These are phyloP conservation scores for Tulasnella sp. DNA, from an alignment of 768 basidiomycete genomes.

Conservation along the genomic window DNA sequence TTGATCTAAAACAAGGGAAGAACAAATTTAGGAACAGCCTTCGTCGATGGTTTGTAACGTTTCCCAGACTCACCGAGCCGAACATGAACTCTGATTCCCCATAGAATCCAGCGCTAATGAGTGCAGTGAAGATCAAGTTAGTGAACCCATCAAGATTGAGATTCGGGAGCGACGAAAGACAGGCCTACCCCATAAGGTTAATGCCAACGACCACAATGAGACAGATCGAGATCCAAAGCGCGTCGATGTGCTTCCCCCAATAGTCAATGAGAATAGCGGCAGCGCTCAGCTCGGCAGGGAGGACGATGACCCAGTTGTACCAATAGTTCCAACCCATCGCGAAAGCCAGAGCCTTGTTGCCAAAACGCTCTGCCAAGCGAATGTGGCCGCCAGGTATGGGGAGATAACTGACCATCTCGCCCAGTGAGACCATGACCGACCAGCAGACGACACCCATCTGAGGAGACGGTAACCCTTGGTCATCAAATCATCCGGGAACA, in stretches of 20 bases:
- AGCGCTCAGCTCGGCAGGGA: conserved; percentile 17
- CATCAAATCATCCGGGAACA: background rate
- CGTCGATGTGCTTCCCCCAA: conserved; percentile 46
- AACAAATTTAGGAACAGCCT: no score
- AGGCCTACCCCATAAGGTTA: conserved; percentile 46
- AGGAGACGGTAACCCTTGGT: conserved; percentile 1
- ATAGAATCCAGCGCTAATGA: conserved; percentile 23
- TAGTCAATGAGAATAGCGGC: conserved; percentile 59
- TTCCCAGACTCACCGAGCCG: conserved; percentile 90
- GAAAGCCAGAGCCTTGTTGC: conserved; percentile 61
- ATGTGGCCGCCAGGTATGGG: conserved; percentile 49
- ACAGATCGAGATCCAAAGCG: conserved; percentile 71
- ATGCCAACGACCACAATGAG: conserved; percentile 64
- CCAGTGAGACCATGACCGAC: conserved; percentile 38
- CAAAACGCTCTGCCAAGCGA: conserved; percentile 69
- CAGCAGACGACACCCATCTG: conserved; percentile 31
- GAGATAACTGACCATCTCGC: conserved; percentile 67
- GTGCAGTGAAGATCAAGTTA: background rate
- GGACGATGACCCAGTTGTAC: conserved; percentile 32
- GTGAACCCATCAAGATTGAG: background rate
- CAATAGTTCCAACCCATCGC: conserved; percentile 26
- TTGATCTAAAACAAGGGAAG: background rate
- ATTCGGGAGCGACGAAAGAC: conserved; percentile 25
- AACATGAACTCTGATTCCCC: conserved; percentile 67
- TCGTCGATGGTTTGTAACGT: conserved; percentile 30